Base-by-base conservation (phyloP, 331 rosid species). In the Acacia pycnantha region DNA sequence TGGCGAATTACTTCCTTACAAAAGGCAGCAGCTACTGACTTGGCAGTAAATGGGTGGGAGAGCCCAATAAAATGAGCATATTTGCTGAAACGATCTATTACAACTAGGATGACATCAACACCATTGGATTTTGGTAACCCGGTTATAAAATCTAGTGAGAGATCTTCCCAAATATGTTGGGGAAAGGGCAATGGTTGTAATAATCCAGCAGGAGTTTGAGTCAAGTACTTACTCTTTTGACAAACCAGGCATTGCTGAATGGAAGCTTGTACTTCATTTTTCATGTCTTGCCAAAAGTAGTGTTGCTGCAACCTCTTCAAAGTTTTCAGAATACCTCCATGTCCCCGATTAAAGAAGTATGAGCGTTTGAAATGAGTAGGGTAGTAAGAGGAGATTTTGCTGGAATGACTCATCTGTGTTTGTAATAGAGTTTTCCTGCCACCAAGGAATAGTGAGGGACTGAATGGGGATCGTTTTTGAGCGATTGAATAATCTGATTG, bases 381-480 rank as follows among this genome's bases (percentile, higher is more conserved):
- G 0, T 14, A 3, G 14, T 3, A 1, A 47, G 1, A 0, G 12
- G 6, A 47, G 5, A 47, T 0, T 11, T 0, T 6, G 6, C 6
- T 2, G 19, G 53, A 2, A 47, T 14, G 0, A 47, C 53, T 0
- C 3, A 4, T 47, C 18, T 13, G 53, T 47, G 13, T 13, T 47
- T 47, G 53, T 47, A 47, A 3, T 47, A 47, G 0, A 13, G 6
- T 14, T 14, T 11, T 0, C 19, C 53, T 11, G 53, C 2, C 3
- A 11, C 11, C 0, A 47, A 1, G 5, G 48, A 2, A 44, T 2
- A 47, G 5, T 47, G 19, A 2, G 19, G 6, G 2, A 47, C 10
- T 0, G 53, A 47, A 0, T 14, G 4, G 0, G 53, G 53, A 3
- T 47, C 18, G 12, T 0, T 0, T 11, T 13, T 19, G 0, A 3